These are phyloP conservation scores for Aschersonia sp. DNA, from an alignment of 2,329 filamentous ascomycete species.

Conservation along the genomic window DNA sequence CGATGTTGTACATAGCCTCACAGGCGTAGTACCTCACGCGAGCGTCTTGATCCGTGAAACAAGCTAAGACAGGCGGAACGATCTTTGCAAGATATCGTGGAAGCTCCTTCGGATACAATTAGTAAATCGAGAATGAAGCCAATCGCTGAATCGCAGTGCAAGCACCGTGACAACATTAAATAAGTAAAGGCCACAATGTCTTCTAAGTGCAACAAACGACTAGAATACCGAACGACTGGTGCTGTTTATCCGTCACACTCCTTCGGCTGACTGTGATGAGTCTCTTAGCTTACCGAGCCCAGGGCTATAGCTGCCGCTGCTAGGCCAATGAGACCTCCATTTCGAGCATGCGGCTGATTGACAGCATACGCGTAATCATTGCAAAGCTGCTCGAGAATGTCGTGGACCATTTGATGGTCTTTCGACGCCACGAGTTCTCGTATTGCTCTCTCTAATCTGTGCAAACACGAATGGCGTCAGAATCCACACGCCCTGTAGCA, in stretches of 20 bases:
- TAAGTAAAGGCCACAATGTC: no score
- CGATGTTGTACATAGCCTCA: conserved; percentile 99
- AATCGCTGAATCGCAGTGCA: no score
- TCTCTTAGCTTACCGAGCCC: conserved; percentile 54
- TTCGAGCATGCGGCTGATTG: conserved; percentile 89
- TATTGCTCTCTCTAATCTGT: conserved; percentile 78
- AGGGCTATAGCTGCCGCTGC: conserved; percentile 93
- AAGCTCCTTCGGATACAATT: conserved; percentile 51
- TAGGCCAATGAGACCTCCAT: conserved; percentile 89
- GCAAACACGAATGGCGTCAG: conserved; percentile 6
- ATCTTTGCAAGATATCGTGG: conserved; percentile 86
- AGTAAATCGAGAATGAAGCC: neutral
- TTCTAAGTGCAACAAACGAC: no score
- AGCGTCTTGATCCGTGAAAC: conserved; percentile 96
- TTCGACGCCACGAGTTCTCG: conserved; percentile 65
- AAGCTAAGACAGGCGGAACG: conserved; percentile 89
- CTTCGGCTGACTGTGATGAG: neutral
- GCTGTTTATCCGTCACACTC: no score
- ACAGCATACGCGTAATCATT: conserved; percentile 97
- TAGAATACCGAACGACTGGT: no score
- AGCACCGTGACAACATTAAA: no score
- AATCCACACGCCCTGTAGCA: neutral
- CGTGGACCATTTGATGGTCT: conserved; percentile 68
- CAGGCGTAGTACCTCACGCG: conserved; percentile 95
- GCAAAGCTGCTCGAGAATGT: conserved; percentile 89